Evolutionary conservation across 2,329 filamentous ascomycete species (phyloP), one percentile per base, ranked within the genome.

Genomic region (Aphanocladium album): DNA sequence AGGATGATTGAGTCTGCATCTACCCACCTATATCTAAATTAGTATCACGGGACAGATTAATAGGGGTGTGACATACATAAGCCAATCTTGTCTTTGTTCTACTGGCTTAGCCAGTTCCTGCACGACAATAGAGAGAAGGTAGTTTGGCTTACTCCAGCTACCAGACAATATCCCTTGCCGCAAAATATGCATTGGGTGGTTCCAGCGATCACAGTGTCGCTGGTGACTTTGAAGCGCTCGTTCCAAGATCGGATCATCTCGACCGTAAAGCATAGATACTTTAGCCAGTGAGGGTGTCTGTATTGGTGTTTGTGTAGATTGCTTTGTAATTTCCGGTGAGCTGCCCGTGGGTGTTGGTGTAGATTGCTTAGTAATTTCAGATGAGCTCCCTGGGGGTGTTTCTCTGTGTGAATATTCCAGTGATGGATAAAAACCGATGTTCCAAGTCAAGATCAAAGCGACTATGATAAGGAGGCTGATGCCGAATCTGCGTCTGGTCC

Each of bases 91-190:
- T 39, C 51, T 37, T 39, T 54, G 33, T 25, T 54, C 51, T 39
- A 41, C 33, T 12, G 19, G 51, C 51, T 54, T 54, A n/a, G 51
- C 51, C n/a, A 54, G 51, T 41, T 54, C 51, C 30, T 41, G 51
- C 30, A 54, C n/a, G 37, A 54, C 37, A 27, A 54, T 37, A 54
- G 51, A 54, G 51, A 54, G 11, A 27, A 54, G 35, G 35, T 43
- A 54, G 35, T 23, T 54, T 39, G 37, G 51, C 51, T 54, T 54
- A 41, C 17, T 54, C 51, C 37, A 54, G 51, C 23, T 41, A 27
- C 51, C 51, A 54, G 37, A 33, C 17, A 35, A 39, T n/a, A 54
- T 54, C 23, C 43, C 51, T 27, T 54, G 30, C 33, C 51, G 51
- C 33, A 54, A 19, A 41, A 54, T 27, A 27, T 54, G 21, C 35